These are phyloP conservation scores for Colletotrichum noveboracense DNA, from an alignment of 2,329 filamentous ascomycete species.

Conservation along the genomic window DNA sequence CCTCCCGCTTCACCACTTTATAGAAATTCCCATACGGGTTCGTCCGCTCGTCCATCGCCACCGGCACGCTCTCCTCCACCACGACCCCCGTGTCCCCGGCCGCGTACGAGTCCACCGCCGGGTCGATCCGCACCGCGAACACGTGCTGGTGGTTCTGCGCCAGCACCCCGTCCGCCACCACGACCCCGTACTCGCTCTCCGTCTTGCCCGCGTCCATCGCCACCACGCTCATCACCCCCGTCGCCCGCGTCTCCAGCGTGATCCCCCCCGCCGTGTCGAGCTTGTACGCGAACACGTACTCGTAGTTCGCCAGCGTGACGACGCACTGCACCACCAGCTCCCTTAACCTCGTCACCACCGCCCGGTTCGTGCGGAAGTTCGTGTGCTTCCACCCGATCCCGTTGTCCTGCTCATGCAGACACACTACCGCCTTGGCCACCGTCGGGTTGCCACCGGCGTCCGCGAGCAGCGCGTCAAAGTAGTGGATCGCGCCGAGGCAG, in stretches of 20 bases:
- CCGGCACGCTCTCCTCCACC: constrained; percentile 40
- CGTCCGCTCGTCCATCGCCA: constrained; percentile 49
- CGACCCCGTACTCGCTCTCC: constrained; percentile 59
- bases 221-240: constrained; percentile 67
- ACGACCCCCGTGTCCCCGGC: constrained; percentile 55
- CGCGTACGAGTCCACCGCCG: constrained; percentile 58
- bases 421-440: constrained; percentile 63
- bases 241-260: constrained; percentile 67
- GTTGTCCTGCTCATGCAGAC: constrained; percentile 74
- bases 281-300: constrained; percentile 60
- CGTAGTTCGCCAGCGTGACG: constrained; percentile 74
- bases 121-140: constrained; percentile 69
- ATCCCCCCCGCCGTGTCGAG: constrained; percentile 69
- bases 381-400: constrained; percentile 77
- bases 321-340: constrained; percentile 73
- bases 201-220: constrained; percentile 61
- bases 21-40: constrained; percentile 70
- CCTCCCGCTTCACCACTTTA: constrained; percentile 51
- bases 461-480: constrained; percentile 63
- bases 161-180: constrained; percentile 68
- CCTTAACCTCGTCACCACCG: constrained; percentile 64
- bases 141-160: constrained; percentile 76
- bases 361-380: constrained; percentile 68
- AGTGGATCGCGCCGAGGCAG: constrained; percentile 71
- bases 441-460: constrained; percentile 57